These are phyloP conservation scores for Haematococcus sp. DNA, from an alignment of 139 green algal genomes.

Conservation along the genomic window DNA sequence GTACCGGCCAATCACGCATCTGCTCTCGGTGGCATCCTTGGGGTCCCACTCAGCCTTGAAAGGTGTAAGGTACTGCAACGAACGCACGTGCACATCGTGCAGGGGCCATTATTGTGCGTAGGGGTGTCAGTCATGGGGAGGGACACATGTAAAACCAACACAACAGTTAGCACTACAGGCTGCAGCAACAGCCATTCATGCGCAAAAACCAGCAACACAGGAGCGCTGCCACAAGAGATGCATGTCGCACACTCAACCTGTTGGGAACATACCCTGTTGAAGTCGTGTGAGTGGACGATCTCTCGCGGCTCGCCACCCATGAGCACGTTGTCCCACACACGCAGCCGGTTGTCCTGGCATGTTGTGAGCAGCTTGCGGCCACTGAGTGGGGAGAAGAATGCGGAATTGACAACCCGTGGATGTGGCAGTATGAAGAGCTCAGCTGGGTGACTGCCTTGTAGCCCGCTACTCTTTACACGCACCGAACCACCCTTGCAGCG, in stretches of 20 bases:
- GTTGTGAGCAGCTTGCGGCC: slow-evolving; percentile 85
- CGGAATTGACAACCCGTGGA: slow-evolving; percentile 75
- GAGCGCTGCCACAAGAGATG: too few relatives aligned
- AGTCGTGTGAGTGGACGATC: slow-evolving; percentile 92
- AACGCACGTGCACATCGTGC: too few relatives aligned
- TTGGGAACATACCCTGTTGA: slow-evolving; percentile 80
- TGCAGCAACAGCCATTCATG: slow-evolving; percentile 4
- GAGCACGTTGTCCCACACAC: slow-evolving; percentile 73
- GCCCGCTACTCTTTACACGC: too few relatives aligned
- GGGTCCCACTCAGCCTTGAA: slow-evolving; percentile 89
- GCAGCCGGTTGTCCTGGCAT: slow-evolving; percentile 87
- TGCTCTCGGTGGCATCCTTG: slow-evolving; percentile 72
- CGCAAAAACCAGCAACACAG: too few relatives aligned
- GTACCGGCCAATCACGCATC: slow-evolving; percentile 81
- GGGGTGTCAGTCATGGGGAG: too few relatives aligned
- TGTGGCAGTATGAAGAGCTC: slow-evolving; percentile 29
- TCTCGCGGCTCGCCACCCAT: slow-evolving; percentile 39
- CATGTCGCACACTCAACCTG: too few relatives aligned
- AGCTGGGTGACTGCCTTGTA: neutral
- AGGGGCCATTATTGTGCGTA: too few relatives aligned
- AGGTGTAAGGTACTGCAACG: slow-evolving; percentile 69
- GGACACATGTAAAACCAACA: neutral
- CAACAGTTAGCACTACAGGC: slow-evolving; percentile 1
- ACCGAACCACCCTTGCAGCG: too few relatives aligned
- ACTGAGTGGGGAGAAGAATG: slow-evolving; percentile 76